Conservation (phyloP, 345 rosid genomes). For the Eucalyptus marginata region DNA sequence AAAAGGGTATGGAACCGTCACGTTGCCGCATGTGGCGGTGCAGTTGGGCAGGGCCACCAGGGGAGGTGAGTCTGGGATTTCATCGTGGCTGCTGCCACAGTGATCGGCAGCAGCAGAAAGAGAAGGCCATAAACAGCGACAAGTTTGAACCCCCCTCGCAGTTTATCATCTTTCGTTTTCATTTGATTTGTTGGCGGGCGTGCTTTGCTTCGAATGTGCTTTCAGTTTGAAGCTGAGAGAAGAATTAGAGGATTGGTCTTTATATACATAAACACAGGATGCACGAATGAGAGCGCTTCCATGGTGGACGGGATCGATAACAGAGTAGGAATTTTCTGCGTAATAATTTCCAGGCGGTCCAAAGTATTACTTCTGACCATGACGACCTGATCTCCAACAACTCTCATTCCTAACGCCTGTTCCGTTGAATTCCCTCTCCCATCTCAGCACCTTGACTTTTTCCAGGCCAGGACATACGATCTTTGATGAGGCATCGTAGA, state of each 20-base stretch:
- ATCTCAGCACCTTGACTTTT: neutral
- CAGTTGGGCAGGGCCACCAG: neutral
- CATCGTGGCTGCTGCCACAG: neutral
- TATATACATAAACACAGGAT: neutral
- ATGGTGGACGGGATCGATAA: neutral
- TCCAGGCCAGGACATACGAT: neutral
- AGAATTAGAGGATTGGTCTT: neutral
- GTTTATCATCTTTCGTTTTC: neutral
- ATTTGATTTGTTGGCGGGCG: neutral
- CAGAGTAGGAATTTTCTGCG: neutral
- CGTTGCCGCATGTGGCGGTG: neutral
- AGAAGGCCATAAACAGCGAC: neutral
- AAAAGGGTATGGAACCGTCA: neutral
- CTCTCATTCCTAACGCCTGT: neutral
- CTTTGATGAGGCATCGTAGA: neutral
- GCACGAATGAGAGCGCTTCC: neutral
- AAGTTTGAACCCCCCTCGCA: neutral
- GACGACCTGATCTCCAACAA: neutral
- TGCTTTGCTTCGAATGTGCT: neutral
- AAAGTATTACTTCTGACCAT: neutral
- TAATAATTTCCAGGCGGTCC: neutral
- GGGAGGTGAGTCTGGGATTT: neutral
- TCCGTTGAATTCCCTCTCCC: neutral
- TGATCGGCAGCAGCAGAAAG: neutral
- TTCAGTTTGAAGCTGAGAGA: neutral